These are phyloP conservation scores for Pythium utonaiense DNA, from an alignment of 352 stramenopile species.

Conservation along the genomic window DNA sequence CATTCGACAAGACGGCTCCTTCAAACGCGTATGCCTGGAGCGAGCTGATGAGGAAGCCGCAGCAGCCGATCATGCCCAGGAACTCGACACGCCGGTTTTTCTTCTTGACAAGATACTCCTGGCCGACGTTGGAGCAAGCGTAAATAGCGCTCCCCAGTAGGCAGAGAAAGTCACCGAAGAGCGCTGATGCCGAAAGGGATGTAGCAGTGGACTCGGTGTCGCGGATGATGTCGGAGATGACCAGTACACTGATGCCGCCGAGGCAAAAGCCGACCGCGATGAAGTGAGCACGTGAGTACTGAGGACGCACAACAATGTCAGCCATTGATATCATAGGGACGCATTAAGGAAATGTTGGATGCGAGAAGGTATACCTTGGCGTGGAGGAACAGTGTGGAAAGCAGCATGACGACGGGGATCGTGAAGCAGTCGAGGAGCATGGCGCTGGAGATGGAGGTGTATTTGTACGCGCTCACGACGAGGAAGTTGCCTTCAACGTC, in stretches of 20 bases:
- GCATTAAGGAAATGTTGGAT: background rate
- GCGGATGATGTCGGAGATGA: conserved; percentile 82
- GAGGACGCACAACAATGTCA: conserved; percentile 3
- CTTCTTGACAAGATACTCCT: conserved; percentile 86
- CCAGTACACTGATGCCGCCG: conserved; percentile 72
- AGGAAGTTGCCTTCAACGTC: conserved; percentile 96
- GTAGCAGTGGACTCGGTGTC: conserved; percentile 21
- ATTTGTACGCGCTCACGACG: conserved; percentile 93
- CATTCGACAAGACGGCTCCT: conserved; percentile 32
- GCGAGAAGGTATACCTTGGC: conserved; percentile 43
- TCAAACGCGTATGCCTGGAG: conserved; percentile 88
- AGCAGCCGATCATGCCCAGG: conserved; percentile 91
- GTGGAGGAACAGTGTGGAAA: conserved; percentile 87
- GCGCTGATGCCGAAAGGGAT: conserved; percentile 33
- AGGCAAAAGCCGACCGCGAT: conserved; percentile 82
- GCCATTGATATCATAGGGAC: background rate
- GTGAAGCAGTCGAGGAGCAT: conserved; percentile 96
- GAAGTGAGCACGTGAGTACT: conserved; percentile 74
- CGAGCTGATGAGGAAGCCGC: conserved; percentile 87
- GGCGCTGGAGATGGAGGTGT: conserved; percentile 94
- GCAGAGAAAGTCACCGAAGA: conserved; percentile 90
- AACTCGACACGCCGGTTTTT: conserved; percentile 88
- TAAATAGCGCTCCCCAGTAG: conserved; percentile 91
- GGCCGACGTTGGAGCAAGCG: conserved; percentile 90
- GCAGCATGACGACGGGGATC: conserved; percentile 93